phyloP scores from a whole-genome alignment of 257 asterid species.

The Echites panduratus region DNA sequence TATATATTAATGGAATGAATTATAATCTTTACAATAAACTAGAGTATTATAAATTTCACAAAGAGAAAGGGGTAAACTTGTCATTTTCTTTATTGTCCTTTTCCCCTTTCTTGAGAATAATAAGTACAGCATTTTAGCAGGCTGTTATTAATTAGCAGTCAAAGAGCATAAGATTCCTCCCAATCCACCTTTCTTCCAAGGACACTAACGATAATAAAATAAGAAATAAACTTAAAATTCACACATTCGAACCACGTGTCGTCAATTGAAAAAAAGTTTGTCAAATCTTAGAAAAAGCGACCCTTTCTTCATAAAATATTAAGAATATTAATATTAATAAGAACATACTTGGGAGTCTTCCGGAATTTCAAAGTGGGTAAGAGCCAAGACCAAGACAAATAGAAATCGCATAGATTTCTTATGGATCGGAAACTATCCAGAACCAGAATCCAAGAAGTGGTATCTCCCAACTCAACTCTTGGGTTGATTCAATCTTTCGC shows the following conservation, averaged over 20 bases:
- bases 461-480: too few relatives aligned
- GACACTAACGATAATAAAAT: too few relatives aligned
- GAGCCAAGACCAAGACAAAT: too few relatives aligned
- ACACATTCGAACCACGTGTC: neutral
- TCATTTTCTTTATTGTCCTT: neutral
- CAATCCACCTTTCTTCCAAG: slow-evolving; percentile 1
- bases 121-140: neutral
- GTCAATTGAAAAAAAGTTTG: neutral
- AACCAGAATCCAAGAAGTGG: too few relatives aligned
- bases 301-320: neutral
- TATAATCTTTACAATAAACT: neutral
- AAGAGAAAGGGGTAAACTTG: neutral
- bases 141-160: neutral
- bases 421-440: too few relatives aligned
- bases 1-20: too few relatives aligned
- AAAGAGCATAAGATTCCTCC: slow-evolving; percentile 25
- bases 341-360: too few relatives aligned
- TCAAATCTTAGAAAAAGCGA: neutral
- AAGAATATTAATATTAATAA: too few relatives aligned
- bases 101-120: neutral
- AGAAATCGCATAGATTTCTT: too few relatives aligned
- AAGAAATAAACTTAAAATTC: neutral
- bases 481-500: too few relatives aligned
- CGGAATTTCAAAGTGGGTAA: too few relatives aligned
- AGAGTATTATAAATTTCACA: too few relatives aligned